Conservation (phyloP, 164 flowering plant species). For the Stephania japonica region DNA sequence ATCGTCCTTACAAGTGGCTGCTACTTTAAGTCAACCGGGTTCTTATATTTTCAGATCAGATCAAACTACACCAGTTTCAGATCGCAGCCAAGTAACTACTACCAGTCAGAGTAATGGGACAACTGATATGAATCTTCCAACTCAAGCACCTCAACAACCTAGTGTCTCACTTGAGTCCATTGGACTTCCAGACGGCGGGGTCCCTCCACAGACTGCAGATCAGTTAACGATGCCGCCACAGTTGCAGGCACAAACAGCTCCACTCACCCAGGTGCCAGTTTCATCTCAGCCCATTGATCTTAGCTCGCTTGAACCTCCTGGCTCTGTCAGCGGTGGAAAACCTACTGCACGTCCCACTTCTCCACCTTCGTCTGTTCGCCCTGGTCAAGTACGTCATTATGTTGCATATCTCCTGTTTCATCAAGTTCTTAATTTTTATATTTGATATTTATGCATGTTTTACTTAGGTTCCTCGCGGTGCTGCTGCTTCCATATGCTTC, state of each 20-base stretch:
- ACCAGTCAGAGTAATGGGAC: conserved; percentile 36
- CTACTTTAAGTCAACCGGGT: conserved; percentile 74
- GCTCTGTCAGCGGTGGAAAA: conserved; percentile 39
- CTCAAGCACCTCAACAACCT: conserved; percentile 55
- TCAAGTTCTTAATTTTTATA: background rate
- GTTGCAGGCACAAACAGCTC: conserved; percentile 31
- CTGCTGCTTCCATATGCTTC: conserved; percentile 88
- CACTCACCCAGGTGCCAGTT: conserved; percentile 25
- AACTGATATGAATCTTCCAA: conserved; percentile 55
- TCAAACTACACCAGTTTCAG: conserved; percentile 39
- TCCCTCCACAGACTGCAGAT: conserved; percentile 65
- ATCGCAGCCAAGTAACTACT: conserved; percentile 23
- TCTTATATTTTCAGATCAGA: conserved; percentile 46
- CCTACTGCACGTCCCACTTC: conserved; percentile 45
- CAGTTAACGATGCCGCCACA: conserved; percentile 30
- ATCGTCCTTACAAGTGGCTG: conserved; percentile 85
- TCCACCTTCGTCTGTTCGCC: conserved; percentile 73
- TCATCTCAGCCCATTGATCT: conserved; percentile 89
- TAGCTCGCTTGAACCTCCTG: conserved; percentile 66
- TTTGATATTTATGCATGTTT: background rate
- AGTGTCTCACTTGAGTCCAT: conserved; percentile 35
- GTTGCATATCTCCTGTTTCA: background rate
- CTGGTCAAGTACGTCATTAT: conserved; percentile 67
- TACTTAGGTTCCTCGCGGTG: conserved; percentile 94
- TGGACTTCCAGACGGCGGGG: conserved; percentile 93